Conservation (phyloP, 768 basidiomycete species). For the Favolaschia claudopus region DNA sequence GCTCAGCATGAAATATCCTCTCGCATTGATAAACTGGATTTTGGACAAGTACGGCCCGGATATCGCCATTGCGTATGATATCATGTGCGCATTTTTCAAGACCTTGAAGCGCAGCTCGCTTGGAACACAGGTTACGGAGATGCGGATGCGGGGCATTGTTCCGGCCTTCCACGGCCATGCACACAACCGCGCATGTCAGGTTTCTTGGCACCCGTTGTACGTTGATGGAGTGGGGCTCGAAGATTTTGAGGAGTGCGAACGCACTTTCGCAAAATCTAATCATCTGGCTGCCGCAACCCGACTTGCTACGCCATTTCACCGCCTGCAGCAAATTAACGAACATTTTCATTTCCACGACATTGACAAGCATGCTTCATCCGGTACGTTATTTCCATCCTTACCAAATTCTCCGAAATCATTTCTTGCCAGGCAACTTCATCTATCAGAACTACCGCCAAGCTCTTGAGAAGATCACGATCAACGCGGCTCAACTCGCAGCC, state of each 20-base stretch:
- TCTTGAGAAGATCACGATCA: background rate
- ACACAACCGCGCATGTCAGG: conserved; percentile 35
- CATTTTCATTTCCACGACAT: conserved; percentile 24
- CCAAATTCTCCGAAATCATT: background rate
- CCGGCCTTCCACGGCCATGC: conserved; percentile 35
- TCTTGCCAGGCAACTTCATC: background rate
- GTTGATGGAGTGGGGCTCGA: conserved; percentile 36
- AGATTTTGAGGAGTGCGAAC: conserved; percentile 38
- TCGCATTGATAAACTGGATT: conserved; percentile 29
- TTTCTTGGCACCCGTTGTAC: conserved; percentile 28
- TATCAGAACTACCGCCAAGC: background rate
- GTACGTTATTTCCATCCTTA: background rate
- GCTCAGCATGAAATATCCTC: conserved; percentile 36
- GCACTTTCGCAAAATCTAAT: conserved; percentile 35
- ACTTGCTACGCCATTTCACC: conserved; percentile 28
- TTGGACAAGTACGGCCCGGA: conserved; percentile 17
- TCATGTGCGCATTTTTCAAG: conserved; percentile 33
- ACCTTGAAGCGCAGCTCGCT: conserved; percentile 30
- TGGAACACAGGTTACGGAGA: conserved; percentile 6
- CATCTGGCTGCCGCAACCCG: conserved; percentile 29
- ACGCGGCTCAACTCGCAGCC: background rate
- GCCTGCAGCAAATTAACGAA: conserved; percentile 29
- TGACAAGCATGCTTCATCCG: conserved; percentile 26
- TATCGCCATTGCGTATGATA: conserved; percentile 33
- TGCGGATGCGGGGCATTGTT: conserved; percentile 18